Evolutionary conservation across 345 rosid species (phyloP).

Genomic region (Brassica napus): DNA sequence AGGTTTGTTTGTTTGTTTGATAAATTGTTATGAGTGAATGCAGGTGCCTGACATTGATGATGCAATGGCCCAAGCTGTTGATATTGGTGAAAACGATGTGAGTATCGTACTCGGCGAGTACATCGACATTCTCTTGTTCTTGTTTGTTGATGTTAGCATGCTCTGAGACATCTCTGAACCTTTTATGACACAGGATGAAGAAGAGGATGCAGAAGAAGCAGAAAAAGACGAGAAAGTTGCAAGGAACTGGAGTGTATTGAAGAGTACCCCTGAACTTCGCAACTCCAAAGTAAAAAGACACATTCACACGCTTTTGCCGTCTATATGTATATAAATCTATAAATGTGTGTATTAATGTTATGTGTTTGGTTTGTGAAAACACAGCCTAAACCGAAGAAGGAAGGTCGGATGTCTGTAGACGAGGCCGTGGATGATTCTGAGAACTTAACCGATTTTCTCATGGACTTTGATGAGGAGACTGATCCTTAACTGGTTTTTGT

Average conservation of each 20-base stretch:
- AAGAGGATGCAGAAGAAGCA: constrained; percentile 50
- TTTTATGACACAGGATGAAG: constrained; percentile 54
- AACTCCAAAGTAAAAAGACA: constrained; percentile 56
- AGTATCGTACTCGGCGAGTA: constrained; percentile 19
- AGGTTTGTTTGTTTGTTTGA: not conserved
- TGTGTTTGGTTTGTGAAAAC: constrained; percentile 23
- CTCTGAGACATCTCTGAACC: too few species aligned
- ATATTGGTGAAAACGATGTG: constrained; percentile 93
- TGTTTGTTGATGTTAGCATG: too few species aligned
- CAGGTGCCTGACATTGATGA: constrained; percentile 83
- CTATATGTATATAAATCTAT: too few species aligned
- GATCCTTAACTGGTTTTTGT: constrained; percentile 22
- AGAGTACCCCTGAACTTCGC: constrained; percentile 67
- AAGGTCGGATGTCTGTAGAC: constrained; percentile 58
- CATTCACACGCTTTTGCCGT: not conserved
- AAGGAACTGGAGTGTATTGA: constrained; percentile 85
- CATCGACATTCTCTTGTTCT: too few species aligned
- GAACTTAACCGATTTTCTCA: constrained; percentile 89
- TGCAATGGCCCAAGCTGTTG: constrained; percentile 91
- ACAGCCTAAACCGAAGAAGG: constrained; percentile 72
- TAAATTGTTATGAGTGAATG: constrained; percentile 8
- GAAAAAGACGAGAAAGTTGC: constrained; percentile 67
- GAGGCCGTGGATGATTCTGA: constrained; percentile 83
- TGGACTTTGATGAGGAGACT: constrained; percentile 83
- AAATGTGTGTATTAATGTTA: too few species aligned